Evolutionary conservation across 192 early-diverging fungal genomes (phyloP), one percentile per base, ranked within the genome.

Genomic region (Martensiomyces pterosporus): DNA sequence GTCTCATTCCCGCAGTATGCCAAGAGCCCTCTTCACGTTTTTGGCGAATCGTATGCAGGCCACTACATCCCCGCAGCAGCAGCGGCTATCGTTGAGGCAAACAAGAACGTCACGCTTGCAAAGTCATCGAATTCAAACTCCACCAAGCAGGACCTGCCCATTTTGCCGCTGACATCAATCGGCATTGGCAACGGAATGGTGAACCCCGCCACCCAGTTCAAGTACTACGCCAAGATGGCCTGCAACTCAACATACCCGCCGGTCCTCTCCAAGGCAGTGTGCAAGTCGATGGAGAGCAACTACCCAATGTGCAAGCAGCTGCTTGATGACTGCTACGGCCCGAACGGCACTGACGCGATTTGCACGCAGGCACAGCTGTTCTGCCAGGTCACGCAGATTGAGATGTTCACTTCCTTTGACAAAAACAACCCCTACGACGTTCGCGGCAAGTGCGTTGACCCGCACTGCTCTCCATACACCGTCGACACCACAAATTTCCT

Each of bases 41-140:
- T 85, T 37, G 90, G 90, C 39, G 87, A 90, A 65, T 74, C 61
- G 33, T 80, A 87, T 48, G 83, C 77, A 10, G 92, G 90, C 3
- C 90, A 92, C 69, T 94, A 92, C 58, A 79, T 94, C 34, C 92
- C 92, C 24, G 90, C 83, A n/a, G n/a, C n/a, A n/a, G n/a, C n/a
- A n/a, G n/a, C n/a, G n/a, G n/a, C n/a, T n/a, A n/a, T n/a, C n/a
- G n/a, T n/a, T n/a, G n/a, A n/a, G n/a, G n/a, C n/a, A n/a, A n/a
- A n/a, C n/a, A n/a, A n/a, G n/a, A n/a, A n/a, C n/a, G n/a, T n/a
- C n/a, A n/a, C n/a, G n/a, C n/a, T n/a, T n/a, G n/a, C n/a, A n/a
- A n/a, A n/a, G n/a, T n/a, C n/a, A n/a, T n/a, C n/a, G n/a, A n/a
- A n/a, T n/a, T n/a, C n/a, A 33, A 82, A 90, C 40, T 89, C 78